Evolutionary conservation across 2,329 filamentous ascomycete species (phyloP), one percentile per base, ranked within the genome.

Genomic region (Xylariaceae sp.): DNA sequence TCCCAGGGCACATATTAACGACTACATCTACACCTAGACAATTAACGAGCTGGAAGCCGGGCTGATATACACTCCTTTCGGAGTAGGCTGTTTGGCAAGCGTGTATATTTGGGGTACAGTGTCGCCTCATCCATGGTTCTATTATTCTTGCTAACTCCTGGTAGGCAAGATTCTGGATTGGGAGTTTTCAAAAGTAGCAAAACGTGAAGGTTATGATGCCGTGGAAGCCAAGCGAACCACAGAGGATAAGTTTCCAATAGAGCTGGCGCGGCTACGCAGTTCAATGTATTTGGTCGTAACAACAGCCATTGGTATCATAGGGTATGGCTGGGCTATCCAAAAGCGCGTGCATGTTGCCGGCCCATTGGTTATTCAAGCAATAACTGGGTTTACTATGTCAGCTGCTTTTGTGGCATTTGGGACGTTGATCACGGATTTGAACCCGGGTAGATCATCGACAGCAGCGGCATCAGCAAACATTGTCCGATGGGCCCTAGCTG

Each of bases 381-480:
- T 53, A 11, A 27, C 47, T 16, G 52, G 52, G 8, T 53, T 53
- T 20, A 37, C 46, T 10, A 41, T 45, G 12, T 45, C 50, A 12
- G 53, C 41, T 11, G 37, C 44, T 22, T 53, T 55, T 19, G 50
- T 53, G 45, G 41, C 45, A 2, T 43, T 53, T 8, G 50, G 50
- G n/a, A 53, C 53, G 12, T 33, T 53, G 6, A 39, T 44, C 38
- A 43, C 54, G 4, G 54, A 56, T 29, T 23, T 57, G 3, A 57
- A 60, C 22, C 45, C 54, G 0, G 29, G 45, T 6, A 38, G 37
- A 12, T 49, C 56, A 2, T 58, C 55, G 10, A 57, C 57, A 2
- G 56, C 57, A 3, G 47, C 53, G 0, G 57, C 54, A 12, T 55
- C 53, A 16, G 50, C 55, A 4, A 60, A 58, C 12, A 48, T 57